Base-by-base conservation (phyloP, 306 rosid species). In the Trifolium dubium region DNA sequence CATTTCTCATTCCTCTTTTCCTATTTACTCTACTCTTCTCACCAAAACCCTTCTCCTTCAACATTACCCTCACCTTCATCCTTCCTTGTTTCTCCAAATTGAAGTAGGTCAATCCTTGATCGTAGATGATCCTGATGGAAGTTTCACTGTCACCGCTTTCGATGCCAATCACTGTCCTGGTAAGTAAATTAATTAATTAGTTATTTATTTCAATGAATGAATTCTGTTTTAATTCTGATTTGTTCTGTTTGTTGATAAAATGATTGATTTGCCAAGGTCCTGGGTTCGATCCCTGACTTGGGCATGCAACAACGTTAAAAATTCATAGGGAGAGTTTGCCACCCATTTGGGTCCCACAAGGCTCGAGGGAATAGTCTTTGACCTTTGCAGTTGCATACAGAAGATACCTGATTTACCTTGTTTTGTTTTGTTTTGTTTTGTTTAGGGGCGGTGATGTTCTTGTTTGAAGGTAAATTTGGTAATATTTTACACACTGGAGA, bases 111-210 rank as follows among this genome's bases (percentile, higher is more conserved):
- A 85, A 61, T 72, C 92, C 32, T 39, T 84, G 10, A 31, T 66
- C 10, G 19, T 92, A 34, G 74, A 85, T 44, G 96, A 92, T 72
- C 88, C 88, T 67, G 73, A 85, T 15, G 92, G 93, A 2, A 31
- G 50, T 17, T 88, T 92, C 84, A 69, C 83, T 1, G 93, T 86
- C 41, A 82, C 90, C 7, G 92, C 90, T 65, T 85, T 92, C 6
- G 92, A 92, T 54, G 98, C 96, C 46, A 85, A 80, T 84, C 92
- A 90, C 75, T 92, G 92, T 67, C 96, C 96, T 73, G 96, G 89
- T 88, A 85, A 10, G 6, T n/a, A 0, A 43, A 15, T 37, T 2
- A 9, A 17, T 39, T 0, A 58, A 18, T 18, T 37, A 1, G 8
- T 32, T 37, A 44, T 11, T 46, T 50, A n/a, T 49, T 49, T 2